These are phyloP conservation scores for Penicillium parvum DNA, from an alignment of 495 filamentous ascomycete genomes.

Conservation along the genomic window DNA sequence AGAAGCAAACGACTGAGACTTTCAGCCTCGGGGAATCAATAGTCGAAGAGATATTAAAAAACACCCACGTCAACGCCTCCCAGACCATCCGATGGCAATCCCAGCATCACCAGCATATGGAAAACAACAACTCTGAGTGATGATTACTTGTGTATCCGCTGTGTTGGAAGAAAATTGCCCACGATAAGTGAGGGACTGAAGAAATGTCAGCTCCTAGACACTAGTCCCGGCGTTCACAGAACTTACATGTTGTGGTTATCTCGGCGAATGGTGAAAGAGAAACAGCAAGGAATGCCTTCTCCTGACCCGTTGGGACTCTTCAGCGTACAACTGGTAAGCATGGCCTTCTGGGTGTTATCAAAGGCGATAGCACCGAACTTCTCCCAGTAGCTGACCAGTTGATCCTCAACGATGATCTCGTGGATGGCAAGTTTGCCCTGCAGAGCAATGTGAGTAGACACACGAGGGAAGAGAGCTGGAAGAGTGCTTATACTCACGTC, in stretches of 20 bases:
- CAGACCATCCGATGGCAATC: background rate
- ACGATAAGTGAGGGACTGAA: conserved; percentile 86
- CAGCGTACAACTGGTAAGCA: conserved; percentile 88
- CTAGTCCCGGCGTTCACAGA: background rate
- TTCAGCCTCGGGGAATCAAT: conserved; percentile 18
- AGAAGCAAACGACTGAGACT: background rate
- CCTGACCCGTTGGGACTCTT: conserved; percentile 75
- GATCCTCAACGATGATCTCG: conserved; percentile 91
- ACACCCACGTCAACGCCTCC: background rate
- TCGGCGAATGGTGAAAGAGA: conserved; percentile 92
- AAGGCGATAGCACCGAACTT: conserved; percentile 99
- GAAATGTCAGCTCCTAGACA: conserved; percentile 11
- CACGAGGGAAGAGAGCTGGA: background rate
- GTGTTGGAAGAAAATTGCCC: conserved; percentile 83
- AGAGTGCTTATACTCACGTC: conserved; percentile 74
- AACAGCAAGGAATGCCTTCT: conserved; percentile 85
- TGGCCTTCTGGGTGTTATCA: conserved; percentile 91
- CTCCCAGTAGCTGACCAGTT: conserved; percentile 96
- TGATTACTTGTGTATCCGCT: conserved; percentile 26
- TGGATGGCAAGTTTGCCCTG: conserved; percentile 94
- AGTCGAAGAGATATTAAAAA: background rate
- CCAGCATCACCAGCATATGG: no score
- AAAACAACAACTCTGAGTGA: background rate
- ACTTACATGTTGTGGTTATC: conserved; percentile 96
- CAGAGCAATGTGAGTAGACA: background rate